Percentiles rank a stretch among this genome's conserved stretches.
phyloP scores from a whole-genome alignment of 805 yeast species.

The Wickerhamomyces sydowiorum region DNA sequence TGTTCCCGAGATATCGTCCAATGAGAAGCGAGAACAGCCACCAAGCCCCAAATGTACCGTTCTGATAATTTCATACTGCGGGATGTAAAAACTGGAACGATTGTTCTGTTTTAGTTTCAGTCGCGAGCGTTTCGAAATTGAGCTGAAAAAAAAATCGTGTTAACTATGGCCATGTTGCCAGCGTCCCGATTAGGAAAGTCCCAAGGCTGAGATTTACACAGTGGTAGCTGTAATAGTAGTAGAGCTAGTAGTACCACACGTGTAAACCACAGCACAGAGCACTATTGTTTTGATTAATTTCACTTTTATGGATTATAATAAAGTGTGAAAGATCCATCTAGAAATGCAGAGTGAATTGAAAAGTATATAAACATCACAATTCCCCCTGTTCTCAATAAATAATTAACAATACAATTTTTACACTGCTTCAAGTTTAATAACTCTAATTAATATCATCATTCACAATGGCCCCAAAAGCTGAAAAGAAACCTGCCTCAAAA shows the following conservation, averaged over 20 bases:
- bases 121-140: conserved; percentile 1
- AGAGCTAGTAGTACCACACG: not conserved
- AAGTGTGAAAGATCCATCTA: too few species aligned
- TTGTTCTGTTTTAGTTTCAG: not conserved
- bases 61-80: conserved; percentile 6
- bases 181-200: conserved; percentile 1
- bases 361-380: conserved; percentile 9
- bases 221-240: not conserved
- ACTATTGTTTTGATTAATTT: not conserved
- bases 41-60: too few species aligned
- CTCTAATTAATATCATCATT: conserved; percentile 8
- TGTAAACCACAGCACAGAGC: not conserved
- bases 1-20: conserved; percentile 5
- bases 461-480: conserved; percentile 61
- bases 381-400: conserved; percentile 8
- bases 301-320: not conserved
- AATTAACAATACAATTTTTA: not conserved
- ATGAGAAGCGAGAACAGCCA: conserved; percentile 1
- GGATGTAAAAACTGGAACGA: conserved; percentile 9
- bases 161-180: conserved; percentile 1
- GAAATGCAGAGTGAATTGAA: not conserved
- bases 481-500: conserved; percentile 77
- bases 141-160: not conserved
- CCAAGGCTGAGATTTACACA: not conserved
- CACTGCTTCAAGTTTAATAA: not conserved